A percentile compares a stretch with the other conserved stretches of the same genome.
Conservation (phyloP, 805 yeast genomes). For the Hagleromyces aurorensis region DNA sequence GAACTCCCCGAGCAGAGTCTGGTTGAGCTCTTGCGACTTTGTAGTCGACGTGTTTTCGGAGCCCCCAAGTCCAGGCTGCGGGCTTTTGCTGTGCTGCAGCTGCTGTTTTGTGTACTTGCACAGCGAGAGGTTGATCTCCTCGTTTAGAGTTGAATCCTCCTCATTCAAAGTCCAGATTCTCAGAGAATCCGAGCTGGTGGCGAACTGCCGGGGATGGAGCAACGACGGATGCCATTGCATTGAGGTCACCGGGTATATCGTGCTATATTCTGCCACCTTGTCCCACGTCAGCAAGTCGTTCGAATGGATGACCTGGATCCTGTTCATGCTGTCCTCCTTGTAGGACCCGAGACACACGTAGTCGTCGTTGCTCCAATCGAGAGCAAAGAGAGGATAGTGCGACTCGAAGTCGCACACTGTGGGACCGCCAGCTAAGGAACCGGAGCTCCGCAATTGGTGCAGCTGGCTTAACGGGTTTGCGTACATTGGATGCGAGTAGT, state of each 20-base stretch:
- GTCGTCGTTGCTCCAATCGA: slow-evolving; percentile 31
- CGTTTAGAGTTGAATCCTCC: slow-evolving; percentile 27
- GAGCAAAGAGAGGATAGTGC: slow-evolving; percentile 24
- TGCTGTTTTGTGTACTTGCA: slow-evolving; percentile 38
- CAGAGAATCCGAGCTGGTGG: slow-evolving; percentile 32
- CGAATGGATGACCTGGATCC: slow-evolving; percentile 45
- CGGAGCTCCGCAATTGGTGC: slow-evolving; percentile 14
- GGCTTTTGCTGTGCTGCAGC: slow-evolving; percentile 33
- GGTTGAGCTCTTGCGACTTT: slow-evolving; percentile 1
- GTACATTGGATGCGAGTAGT: slow-evolving; percentile 16
- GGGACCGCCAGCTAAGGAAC: slow-evolving; percentile 4
- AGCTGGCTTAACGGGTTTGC: slow-evolving; percentile 13
- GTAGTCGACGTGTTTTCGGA: slow-evolving; percentile 1
- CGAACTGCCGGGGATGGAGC: slow-evolving; percentile 24
- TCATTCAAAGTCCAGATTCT: slow-evolving; percentile 28
- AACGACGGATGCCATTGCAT: slow-evolving; percentile 30
- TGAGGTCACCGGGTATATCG: slow-evolving; percentile 28
- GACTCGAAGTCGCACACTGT: slow-evolving; percentile 25
- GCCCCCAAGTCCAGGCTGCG: no score
- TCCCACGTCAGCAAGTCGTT: slow-evolving; percentile 73
- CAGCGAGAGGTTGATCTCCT: slow-evolving; percentile 35
- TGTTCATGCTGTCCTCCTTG: slow-evolving; percentile 69
- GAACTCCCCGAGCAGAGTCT: slow-evolving; percentile 29
- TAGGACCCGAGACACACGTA: slow-evolving; percentile 40
- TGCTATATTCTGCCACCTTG: slow-evolving; percentile 21